Evolutionary conservation across 768 basidiomycete genomes (phyloP).

Genomic region (Termitomyces sp.): DNA sequence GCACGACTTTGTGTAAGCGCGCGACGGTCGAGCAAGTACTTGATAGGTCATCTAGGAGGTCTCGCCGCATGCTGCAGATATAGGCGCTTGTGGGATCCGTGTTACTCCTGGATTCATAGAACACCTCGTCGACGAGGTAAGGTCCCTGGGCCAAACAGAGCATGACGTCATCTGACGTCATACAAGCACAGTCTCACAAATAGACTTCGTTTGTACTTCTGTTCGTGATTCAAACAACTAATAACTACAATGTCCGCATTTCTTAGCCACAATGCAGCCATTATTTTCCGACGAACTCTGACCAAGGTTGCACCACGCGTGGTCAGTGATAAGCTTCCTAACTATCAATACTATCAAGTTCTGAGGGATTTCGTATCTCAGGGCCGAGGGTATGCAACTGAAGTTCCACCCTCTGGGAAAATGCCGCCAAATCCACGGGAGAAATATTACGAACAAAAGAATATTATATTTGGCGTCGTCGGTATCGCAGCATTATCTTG

Average conservation of each 20-base stretch:
- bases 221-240: background rate
- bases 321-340: background rate
- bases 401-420: constrained; percentile 1
- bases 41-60: no score
- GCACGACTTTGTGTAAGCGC: no score
- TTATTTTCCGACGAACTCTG: background rate
- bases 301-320: background rate
- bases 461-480: background rate
- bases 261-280: background rate
- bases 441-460: background rate
- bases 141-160: no score
- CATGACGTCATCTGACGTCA: background rate
- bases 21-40: no score
- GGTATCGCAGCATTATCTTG: background rate
- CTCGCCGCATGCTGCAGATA: no score
- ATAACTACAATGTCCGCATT: background rate
- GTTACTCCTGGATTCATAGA: no score
- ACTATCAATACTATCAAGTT: background rate
- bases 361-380: background rate
- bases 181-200: no score
- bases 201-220: no score
- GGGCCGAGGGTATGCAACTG: background rate
- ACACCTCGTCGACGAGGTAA: no score
- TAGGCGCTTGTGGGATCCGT: no score
- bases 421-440: constrained; percentile 3